phyloP scores from a whole-genome alignment of 106 monocot species.

The Acorus gramineus region DNA sequence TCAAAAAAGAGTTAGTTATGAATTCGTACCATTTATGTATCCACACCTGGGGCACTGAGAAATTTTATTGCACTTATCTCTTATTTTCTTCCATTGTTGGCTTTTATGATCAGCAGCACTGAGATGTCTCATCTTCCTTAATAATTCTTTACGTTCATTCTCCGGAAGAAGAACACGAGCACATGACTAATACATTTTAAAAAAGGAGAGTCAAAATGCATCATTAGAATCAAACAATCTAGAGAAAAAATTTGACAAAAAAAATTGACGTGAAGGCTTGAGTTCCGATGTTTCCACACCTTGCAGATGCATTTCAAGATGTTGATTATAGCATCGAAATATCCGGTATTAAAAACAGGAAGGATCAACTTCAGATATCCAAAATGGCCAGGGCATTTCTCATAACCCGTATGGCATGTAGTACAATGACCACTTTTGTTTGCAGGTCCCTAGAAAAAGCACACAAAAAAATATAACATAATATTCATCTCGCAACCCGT shows the following conservation, averaged over 20 bases:
- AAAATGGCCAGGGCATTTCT: conserved; percentile 90
- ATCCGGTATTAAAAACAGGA: conserved; percentile 90
- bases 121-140: conserved; percentile 80
- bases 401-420: conserved; percentile 71
- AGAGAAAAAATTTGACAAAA: neutral
- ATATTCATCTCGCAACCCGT: neutral
- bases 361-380: conserved; percentile 79
- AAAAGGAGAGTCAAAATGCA: neutral
- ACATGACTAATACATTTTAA: conserved; percentile 43
- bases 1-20: conserved; percentile 4
- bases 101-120: conserved; percentile 51
- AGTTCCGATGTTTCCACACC: conserved; percentile 17
- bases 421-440: conserved; percentile 39
- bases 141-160: conserved; percentile 37
- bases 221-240: neutral
- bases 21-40: conserved; percentile 51
- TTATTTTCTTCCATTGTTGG: conserved; percentile 60
- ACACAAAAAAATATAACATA: neutral
- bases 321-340: conserved; percentile 64
- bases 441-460: conserved; percentile 58
- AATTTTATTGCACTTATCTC: conserved; percentile 59
- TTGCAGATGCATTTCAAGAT: conserved; percentile 96
- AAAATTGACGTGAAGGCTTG: conserved; percentile 4
- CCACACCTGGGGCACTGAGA: conserved; percentile 55
- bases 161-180: conserved; percentile 70